These are phyloP conservation scores for Elaeagnus macrophylla DNA, from an alignment of 306 rosid species.

Conservation along the genomic window DNA sequence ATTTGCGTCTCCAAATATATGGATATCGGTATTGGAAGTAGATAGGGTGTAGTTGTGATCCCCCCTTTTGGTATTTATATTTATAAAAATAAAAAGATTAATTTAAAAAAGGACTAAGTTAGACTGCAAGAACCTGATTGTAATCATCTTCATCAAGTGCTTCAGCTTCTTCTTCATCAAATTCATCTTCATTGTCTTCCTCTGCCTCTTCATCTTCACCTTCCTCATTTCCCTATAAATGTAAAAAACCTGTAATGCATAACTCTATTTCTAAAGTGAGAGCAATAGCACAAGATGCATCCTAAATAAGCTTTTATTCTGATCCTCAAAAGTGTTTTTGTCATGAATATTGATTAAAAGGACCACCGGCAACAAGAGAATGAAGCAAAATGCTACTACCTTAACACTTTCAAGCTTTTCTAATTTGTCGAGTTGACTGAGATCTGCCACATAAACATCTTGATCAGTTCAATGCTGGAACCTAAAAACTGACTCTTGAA, in stretches of 20 bases:
- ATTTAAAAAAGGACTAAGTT: neutral
- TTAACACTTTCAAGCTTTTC: conserved; percentile 14
- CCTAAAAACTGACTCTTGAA: neutral
- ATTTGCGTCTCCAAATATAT: too few species aligned
- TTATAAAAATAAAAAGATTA: neutral
- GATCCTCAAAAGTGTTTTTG: too few species aligned
- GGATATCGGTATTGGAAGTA: too few species aligned
- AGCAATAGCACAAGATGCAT: neutral
- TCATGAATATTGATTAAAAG: too few species aligned
- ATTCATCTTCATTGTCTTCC: conserved; percentile 23
- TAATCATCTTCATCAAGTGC: conserved; percentile 37
- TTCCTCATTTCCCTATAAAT: neutral
- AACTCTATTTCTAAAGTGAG: neutral
- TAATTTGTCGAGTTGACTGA: conserved; percentile 10
- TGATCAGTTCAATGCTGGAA: conserved; percentile 15
- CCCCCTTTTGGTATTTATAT: conserved; percentile 4
- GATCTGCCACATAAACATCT: conserved; percentile 29
- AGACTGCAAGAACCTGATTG: conserved; percentile 33
- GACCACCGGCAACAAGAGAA: too few species aligned
- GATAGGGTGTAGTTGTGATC: neutral
- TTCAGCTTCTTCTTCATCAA: conserved; percentile 28
- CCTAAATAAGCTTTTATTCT: too few species aligned
- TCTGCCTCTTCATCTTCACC: neutral
- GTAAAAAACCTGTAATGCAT: neutral
- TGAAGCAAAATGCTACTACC: too few species aligned